Evolutionary conservation across 2,329 filamentous ascomycete species (phyloP), one percentile per base, ranked within the genome.

Genomic region (Colletotrichum sp.): DNA sequence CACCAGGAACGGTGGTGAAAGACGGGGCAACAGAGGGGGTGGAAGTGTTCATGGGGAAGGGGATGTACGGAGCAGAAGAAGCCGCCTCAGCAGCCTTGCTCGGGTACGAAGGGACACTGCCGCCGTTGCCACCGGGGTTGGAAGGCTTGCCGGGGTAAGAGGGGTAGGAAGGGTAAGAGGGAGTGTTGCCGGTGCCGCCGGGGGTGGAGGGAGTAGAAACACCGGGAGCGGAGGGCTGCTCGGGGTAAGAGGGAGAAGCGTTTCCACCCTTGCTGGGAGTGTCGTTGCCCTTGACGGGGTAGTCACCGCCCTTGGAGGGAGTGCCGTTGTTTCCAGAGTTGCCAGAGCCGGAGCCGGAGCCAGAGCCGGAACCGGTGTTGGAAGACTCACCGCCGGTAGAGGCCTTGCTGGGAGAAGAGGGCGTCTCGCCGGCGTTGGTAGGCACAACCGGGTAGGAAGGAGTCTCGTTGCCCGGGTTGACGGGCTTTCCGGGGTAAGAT

Each of bases 21-120:
- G 73, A 72, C 8, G 73, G 69, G 2, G 39, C 49, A 18, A 52
- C 36, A n/a, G 60, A 71, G 62, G 75, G 39, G 28, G 66, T 39
- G 52, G 66, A 70, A 32, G 60, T 71, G 71, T 76, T 75, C 71
- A 66, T 32, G 21, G 75, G 66, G 52, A 62, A 75, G 18, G 75
- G 72, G 18, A 70, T 32, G 34, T 63, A 67, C 26, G 32, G 62
- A 52, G 24, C 62, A 62, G 67, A 60, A 21, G 71, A 62, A 10
- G 66, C 62, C 9, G 62, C 34, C 26, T 52, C 18, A 16, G 63
- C 32, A 30, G 73, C 69, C 63, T 73, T 76, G 63, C 73, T 64
- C 28, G 73, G 73, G 69, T 63, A 57, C n/a, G 67, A 71, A 39
- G 72, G 72, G 30, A 21, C 55, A 21, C 30, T 64, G n/a, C 73